A percentile compares a stretch with the other conserved stretches of the same genome.
These are phyloP conservation scores for Pythium phragmiticola DNA, from an alignment of 352 stramenopile species.

Conservation along the genomic window DNA sequence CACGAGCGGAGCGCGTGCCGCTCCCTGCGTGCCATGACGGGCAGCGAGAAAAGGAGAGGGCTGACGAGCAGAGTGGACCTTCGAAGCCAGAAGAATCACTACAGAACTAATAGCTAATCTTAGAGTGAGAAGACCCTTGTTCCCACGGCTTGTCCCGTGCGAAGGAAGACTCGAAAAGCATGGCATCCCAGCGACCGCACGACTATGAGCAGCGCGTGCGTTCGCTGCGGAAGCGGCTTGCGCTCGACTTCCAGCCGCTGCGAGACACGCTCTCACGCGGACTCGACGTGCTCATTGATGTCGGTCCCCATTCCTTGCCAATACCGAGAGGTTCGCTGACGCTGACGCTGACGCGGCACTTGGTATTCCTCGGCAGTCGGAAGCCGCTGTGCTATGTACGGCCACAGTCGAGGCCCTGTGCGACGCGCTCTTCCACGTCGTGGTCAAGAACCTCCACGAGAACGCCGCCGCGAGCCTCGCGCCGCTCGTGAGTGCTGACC, in stretches of 20 bases:
- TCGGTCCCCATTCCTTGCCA: constrained; percentile 13
- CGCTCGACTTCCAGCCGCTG: constrained; percentile 58
- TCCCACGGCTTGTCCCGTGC: too few species aligned
- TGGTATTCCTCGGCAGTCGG: constrained; percentile 25
- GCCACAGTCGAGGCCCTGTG: constrained; percentile 54
- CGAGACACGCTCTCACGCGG: constrained; percentile 44
- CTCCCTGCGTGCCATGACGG: too few species aligned
- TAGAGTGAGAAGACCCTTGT: too few species aligned
- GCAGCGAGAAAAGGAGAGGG: too few species aligned
- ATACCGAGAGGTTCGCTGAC: neutral
- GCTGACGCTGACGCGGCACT: neutral
- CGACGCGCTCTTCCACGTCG: constrained; percentile 46
- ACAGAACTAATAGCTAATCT: too few species aligned
- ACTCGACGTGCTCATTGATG: constrained; percentile 47
- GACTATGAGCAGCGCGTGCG: constrained; percentile 48
- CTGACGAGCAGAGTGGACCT: too few species aligned
- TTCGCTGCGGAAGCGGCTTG: constrained; percentile 43
- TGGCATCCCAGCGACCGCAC: constrained; percentile 29
- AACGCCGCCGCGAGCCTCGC: constrained; percentile 27
- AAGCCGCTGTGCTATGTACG: constrained; percentile 53
- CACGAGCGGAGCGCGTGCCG: too few species aligned
- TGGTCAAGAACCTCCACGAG: constrained; percentile 45
- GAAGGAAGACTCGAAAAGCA: constrained; percentile 1
- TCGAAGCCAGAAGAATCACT: too few species aligned
- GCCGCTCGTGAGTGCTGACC: constrained; percentile 25